Evolutionary conservation across 305 asterid species (phyloP).

Genomic region (Stenogyne calaminthoides): DNA sequence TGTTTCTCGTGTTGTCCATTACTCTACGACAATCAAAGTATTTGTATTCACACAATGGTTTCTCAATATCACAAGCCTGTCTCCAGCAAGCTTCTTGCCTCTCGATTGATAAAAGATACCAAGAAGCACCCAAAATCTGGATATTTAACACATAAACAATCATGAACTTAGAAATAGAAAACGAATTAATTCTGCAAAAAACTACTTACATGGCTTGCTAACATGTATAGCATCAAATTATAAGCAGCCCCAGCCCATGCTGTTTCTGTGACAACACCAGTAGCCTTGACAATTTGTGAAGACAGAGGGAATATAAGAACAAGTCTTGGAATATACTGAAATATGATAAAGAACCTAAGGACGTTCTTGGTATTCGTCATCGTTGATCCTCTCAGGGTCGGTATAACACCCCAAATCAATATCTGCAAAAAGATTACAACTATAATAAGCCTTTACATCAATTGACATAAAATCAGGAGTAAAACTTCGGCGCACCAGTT

Average conservation of each 20-base stretch:
- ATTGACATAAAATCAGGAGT: neutral
- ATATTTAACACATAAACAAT: slow-evolving; percentile 6
- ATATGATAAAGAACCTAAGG: slow-evolving; percentile 77
- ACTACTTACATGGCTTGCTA: slow-evolving; percentile 91
- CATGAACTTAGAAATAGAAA: neutral
- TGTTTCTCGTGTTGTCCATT: slow-evolving; percentile 41
- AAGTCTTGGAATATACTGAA: slow-evolving; percentile 87
- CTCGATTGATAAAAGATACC: slow-evolving; percentile 89
- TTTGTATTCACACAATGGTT: slow-evolving; percentile 45
- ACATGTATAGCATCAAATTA: slow-evolving; percentile 90
- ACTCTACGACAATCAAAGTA: slow-evolving; percentile 69
- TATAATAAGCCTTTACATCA: neutral
- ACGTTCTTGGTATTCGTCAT: slow-evolving; percentile 86
- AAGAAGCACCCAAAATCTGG: slow-evolving; percentile 84
- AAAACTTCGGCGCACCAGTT: too few relatives aligned
- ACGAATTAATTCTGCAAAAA: neutral
- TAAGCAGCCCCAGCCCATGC: slow-evolving; percentile 99
- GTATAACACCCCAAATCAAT: slow-evolving; percentile 78
- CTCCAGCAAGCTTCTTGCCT: slow-evolving; percentile 97
- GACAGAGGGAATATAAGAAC: slow-evolving; percentile 79
- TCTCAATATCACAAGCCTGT: slow-evolving; percentile 56
- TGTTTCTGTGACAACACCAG: slow-evolving; percentile 93
- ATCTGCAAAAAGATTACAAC: slow-evolving; percentile 44
- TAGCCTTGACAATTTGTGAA: slow-evolving; percentile 82
- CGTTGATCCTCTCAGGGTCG: slow-evolving; percentile 70